Evolutionary conservation across 2,329 filamentous ascomycete species (phyloP), one percentile per base, ranked within the genome.

Genomic region (Zymoseptoria crescenta): DNA sequence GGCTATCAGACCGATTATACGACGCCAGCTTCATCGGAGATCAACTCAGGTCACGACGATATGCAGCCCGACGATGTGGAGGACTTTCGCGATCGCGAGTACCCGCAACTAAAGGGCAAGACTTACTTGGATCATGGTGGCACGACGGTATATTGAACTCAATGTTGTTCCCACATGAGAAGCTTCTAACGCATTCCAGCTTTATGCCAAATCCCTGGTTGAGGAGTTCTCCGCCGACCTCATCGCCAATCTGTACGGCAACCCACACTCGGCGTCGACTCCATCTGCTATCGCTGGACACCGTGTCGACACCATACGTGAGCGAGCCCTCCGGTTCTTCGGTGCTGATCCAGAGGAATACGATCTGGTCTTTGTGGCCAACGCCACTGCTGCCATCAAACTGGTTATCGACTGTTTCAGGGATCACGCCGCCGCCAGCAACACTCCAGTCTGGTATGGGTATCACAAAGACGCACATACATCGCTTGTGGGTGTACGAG

Each of bases 231-330:
- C 81, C 5, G 69, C 66, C 19, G 80, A 83, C 64, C 79, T 87
- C 71, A 74, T 79, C 49, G 68, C 74, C 35, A 81, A 79, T 61
- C 75, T 88, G n/a, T 85, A 86, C 65, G 85, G 85, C 9, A 88
- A 88, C 65, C 86, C 86, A 1, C 86, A 88, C 69, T 88, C 86
- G 1, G 79, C 82, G 63, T 85, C 83, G 45, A 75, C 78, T 16
- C 83, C 84, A 0, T 84, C 83, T 13, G 80, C 79, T 57, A 73
- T 82, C 20, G 80, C 82, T 1, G 83, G 83, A 4, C 77, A 81
- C 28, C 75, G 80, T 59, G 80, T 87, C 35, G 82, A 87, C 62
- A 75, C 78, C 24, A 75, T 84, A 7, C 77, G 84, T 13, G 74
- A 77, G 58, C 78, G 79, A 58, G 75, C 82, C 19, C 76, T 87